Evolutionary conservation across 169 alveolate genomes (phyloP).

Genomic region (Condylostoma magnum): DNA sequence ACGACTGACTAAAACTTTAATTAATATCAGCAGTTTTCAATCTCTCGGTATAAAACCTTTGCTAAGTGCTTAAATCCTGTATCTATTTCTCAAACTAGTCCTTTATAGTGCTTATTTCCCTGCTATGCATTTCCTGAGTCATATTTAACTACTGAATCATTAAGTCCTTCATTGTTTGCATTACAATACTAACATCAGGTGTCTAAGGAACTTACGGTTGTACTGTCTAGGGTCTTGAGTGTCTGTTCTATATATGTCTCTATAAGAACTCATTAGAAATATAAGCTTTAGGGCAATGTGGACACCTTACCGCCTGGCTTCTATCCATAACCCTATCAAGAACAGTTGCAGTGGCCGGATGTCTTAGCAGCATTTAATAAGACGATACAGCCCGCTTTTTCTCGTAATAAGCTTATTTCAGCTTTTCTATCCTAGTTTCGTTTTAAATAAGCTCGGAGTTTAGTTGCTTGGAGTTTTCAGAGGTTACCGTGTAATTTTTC

Average conservation of each 20-base stretch:
- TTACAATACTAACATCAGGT: background rate
- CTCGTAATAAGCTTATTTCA: slow-evolving; percentile 30
- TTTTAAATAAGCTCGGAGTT: slow-evolving; percentile 3
- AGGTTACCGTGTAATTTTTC: slow-evolving; percentile 15
- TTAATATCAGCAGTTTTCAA: background rate
- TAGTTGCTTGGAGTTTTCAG: slow-evolving; percentile 16
- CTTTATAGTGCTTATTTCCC: slow-evolving; percentile 1
- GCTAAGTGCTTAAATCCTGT: background rate
- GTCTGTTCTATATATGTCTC: slow-evolving; percentile 4
- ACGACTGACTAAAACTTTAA: background rate
- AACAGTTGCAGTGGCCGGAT: slow-evolving; percentile 29
- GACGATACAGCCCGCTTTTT: slow-evolving; percentile 32
- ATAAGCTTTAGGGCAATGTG: background rate
- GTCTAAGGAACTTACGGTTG: background rate
- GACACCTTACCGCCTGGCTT: slow-evolving; percentile 7
- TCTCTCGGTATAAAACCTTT: background rate
- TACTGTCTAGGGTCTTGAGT: slow-evolving; percentile 5
- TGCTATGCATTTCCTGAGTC: background rate
- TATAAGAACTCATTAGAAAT: slow-evolving; percentile 4
- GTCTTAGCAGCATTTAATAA: slow-evolving; percentile 37
- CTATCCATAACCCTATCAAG: slow-evolving; percentile 9
- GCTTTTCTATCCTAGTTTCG: slow-evolving; percentile 26
- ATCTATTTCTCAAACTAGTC: background rate
- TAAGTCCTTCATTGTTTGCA: background rate
- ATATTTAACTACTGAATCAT: background rate